Conservation (phyloP, 805 yeast species). For the Candida lessepsii region DNA sequence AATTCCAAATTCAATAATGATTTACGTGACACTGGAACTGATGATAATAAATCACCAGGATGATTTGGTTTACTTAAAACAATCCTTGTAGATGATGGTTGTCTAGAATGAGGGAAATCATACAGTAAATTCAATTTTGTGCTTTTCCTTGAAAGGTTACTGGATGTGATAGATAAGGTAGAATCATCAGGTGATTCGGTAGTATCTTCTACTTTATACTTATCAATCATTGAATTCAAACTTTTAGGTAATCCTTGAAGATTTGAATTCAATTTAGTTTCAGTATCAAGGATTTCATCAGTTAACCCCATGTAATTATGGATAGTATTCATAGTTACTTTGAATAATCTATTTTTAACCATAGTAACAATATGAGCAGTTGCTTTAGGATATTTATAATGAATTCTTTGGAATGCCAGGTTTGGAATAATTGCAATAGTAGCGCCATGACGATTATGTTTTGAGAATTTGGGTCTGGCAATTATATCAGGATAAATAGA, state of each 20-base stretch:
- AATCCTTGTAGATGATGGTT: conserved; percentile 31
- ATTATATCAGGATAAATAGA: conserved; percentile 43
- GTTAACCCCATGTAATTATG: conserved; percentile 86
- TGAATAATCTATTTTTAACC: conserved; percentile 78
- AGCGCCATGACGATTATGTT: conserved; percentile 35
- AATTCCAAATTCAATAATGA: conserved; percentile 23
- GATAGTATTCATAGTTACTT: conserved; percentile 90
- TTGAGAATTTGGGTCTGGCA: conserved; percentile 59
- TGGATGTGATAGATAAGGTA: not conserved
- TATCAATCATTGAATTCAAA: conserved; percentile 55
- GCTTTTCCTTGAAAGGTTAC: conserved; percentile 9
- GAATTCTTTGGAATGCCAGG: conserved; percentile 71
- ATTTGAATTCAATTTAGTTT: conserved; percentile 56
- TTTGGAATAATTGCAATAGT: conserved; percentile 92
- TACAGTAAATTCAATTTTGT: conserved; percentile 7
- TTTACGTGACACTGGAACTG: conserved; percentile 64
- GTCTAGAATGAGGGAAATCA: conserved; percentile 2
- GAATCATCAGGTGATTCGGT: conserved; percentile 7
- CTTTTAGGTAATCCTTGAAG: conserved; percentile 53
- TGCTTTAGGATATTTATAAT: conserved; percentile 76
- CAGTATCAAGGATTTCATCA: conserved; percentile 75
- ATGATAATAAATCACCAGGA: conserved; percentile 84
- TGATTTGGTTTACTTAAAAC: conserved; percentile 56
- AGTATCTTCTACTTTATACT: conserved; percentile 21
- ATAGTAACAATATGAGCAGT: conserved; percentile 94